Percentiles rank a stretch among this genome's conserved stretches.
These are phyloP conservation scores for Heimioporus punctisporus DNA, from an alignment of 1,284 basidiomycete species.

Conservation along the genomic window DNA sequence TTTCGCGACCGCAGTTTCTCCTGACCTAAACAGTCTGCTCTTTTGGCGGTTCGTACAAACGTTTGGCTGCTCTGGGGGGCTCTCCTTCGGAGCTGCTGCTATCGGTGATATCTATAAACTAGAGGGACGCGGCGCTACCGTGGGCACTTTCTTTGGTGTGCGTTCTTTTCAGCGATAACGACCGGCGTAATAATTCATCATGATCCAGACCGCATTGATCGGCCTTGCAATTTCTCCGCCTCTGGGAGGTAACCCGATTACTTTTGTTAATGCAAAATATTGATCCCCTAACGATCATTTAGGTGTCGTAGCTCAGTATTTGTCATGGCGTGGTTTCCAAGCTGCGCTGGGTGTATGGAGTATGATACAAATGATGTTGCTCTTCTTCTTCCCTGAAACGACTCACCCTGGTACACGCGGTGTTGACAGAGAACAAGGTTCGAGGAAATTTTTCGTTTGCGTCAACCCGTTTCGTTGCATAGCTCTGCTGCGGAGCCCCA, in stretches of 20 bases:
- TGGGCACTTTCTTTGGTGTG: conserved; percentile 48
- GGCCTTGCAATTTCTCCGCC: conserved; percentile 48
- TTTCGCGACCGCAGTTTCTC: conserved; percentile 42
- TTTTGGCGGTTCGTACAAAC: conserved; percentile 51
- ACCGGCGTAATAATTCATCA: too few species aligned
- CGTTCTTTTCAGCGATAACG: too few species aligned
- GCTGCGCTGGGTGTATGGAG: conserved; percentile 47
- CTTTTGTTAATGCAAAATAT: not conserved
- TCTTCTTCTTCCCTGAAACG: conserved; percentile 71
- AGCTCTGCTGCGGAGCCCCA: conserved; percentile 56
- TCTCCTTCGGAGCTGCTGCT: conserved; percentile 47
- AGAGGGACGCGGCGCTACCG: conserved; percentile 49
- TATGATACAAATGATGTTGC: conserved; percentile 44
- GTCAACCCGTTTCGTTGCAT: conserved; percentile 65
- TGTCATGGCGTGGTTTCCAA: conserved; percentile 76
- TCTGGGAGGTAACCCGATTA: conserved; percentile 38
- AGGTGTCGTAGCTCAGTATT: conserved; percentile 53
- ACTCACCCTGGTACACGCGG: conserved; percentile 53
- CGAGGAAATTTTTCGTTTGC: conserved; percentile 44
- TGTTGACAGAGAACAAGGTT: conserved; percentile 38
- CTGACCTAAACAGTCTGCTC: conserved; percentile 39
- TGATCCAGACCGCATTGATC: conserved; percentile 43
- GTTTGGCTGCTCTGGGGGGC: conserved; percentile 40
- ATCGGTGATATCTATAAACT: conserved; percentile 52
- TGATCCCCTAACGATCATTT: conserved; percentile 1